Evolutionary conservation across 805 yeast genomes (phyloP).

Genomic region (Yarrowia deformans): DNA sequence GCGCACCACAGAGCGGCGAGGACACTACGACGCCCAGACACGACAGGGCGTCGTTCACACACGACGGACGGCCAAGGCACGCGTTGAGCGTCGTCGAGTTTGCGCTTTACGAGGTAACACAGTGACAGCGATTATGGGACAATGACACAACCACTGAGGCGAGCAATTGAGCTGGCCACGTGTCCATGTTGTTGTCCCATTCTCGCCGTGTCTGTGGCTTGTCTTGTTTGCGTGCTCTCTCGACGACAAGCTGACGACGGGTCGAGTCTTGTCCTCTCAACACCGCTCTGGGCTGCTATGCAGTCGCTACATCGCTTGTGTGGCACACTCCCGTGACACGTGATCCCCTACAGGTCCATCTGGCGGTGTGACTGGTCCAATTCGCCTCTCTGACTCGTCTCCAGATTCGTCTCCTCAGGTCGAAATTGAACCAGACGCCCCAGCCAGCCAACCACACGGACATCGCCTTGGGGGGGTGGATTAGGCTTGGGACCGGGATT

Average conservation of each 20-base stretch:
- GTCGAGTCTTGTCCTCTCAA: too few species aligned
- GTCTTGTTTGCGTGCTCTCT: neutral
- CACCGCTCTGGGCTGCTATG: too few species aligned
- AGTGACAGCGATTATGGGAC: too few species aligned
- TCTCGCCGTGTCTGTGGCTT: neutral
- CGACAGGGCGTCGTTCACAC: neutral
- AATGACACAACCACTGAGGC: neutral
- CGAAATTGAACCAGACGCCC: too few species aligned
- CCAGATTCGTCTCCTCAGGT: too few species aligned
- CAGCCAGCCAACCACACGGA: neutral
- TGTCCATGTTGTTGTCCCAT: neutral
- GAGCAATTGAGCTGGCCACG: slow-evolving; percentile 10
- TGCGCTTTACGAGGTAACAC: neutral
- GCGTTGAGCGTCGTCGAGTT: neutral
- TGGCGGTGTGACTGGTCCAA: too few species aligned
- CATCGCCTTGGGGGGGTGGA: slow-evolving; percentile 5
- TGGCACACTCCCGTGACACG: neutral
- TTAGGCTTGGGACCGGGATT: slow-evolving; percentile 21
- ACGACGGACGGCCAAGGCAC: neutral
- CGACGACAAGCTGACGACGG: neutral
- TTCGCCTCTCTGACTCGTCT: too few species aligned
- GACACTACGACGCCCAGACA: neutral
- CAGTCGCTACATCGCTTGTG: too few species aligned
- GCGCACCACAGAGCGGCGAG: slow-evolving; percentile 35
- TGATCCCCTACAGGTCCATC: neutral